Conservation (phyloP, 306 rosid species). For the Purshia tridentata region DNA sequence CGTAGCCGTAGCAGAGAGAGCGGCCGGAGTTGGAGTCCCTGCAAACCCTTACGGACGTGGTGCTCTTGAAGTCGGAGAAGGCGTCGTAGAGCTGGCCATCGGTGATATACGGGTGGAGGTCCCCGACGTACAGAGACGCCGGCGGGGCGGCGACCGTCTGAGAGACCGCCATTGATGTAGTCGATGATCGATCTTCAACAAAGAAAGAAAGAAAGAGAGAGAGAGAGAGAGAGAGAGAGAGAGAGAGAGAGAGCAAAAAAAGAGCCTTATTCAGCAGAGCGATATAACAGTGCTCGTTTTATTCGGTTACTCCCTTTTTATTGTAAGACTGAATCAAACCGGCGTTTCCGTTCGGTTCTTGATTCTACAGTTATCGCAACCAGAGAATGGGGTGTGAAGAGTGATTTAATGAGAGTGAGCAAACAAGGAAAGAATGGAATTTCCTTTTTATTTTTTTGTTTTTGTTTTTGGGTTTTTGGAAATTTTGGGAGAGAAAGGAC, state of each 20-base stretch:
- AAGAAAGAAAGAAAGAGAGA: no score
- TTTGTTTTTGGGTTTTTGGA: neutral
- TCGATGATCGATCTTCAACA: no score
- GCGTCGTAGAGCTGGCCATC: slow-evolving; percentile 52
- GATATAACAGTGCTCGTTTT: neutral
- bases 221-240: no score
- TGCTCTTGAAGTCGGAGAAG: slow-evolving; percentile 51
- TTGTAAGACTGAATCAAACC: neutral
- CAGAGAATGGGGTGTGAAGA: neutral
- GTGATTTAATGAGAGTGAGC: slow-evolving; percentile 7
- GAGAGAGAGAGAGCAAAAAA: neutral
- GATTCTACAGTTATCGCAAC: slow-evolving; percentile 11
- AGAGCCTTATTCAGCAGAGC: neutral
- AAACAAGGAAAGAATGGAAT: neutral
- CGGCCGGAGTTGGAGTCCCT: slow-evolving; percentile 55
- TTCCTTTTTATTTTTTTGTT: neutral
- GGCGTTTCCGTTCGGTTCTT: slow-evolving; percentile 14
- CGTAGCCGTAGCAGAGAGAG: slow-evolving; percentile 84
- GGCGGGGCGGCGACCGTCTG: slow-evolving; percentile 36
- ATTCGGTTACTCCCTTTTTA: neutral
- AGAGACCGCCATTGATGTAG: slow-evolving; percentile 55
- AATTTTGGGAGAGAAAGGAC: neutral
- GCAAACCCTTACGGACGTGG: slow-evolving; percentile 62
- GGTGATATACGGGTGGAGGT: slow-evolving; percentile 60
- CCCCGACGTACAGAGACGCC: slow-evolving; percentile 81